Evolutionary conservation across 345 rosid genomes (phyloP).

Genomic region (Salix udensis): DNA sequence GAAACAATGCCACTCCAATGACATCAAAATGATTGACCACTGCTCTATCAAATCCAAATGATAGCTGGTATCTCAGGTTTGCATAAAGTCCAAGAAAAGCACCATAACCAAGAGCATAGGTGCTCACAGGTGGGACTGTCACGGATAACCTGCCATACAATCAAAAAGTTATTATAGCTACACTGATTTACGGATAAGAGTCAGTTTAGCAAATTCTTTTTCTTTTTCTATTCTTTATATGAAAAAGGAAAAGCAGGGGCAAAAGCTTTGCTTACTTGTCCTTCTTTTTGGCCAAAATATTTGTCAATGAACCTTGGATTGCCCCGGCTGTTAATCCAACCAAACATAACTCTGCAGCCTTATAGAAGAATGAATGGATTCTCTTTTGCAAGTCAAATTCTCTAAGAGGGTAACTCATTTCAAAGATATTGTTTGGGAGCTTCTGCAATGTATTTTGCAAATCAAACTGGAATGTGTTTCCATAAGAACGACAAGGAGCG

Average conservation of each 20-base stretch:
- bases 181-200: not conserved
- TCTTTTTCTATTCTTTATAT: not conserved
- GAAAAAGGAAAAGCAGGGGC: not conserved
- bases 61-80: constrained; percentile 74
- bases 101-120: constrained; percentile 75
- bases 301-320: constrained; percentile 74
- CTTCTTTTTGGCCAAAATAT: constrained; percentile 58
- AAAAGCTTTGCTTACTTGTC: constrained; percentile 48
- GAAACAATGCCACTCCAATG: constrained; percentile 83
- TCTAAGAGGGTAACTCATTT: constrained; percentile 81
- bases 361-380: constrained; percentile 75
- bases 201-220: not conserved
- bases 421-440: constrained; percentile 93
- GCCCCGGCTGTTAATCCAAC: constrained; percentile 78
- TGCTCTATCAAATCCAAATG: constrained; percentile 74
- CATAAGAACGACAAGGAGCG: constrained; percentile 94
- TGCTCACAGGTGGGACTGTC: constrained; percentile 62
- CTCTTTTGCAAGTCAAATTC: constrained; percentile 88
- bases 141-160: constrained; percentile 62
- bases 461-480: constrained; percentile 82
- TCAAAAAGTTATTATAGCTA: not conserved
- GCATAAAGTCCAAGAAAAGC: constrained; percentile 89
- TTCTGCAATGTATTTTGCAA: constrained; percentile 91
- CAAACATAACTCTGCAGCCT: constrained; percentile 82
- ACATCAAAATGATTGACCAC: constrained; percentile 80